Conservation (phyloP, 1,284 basidiomycete genomes). For the Cryptococcus sp. region DNA sequence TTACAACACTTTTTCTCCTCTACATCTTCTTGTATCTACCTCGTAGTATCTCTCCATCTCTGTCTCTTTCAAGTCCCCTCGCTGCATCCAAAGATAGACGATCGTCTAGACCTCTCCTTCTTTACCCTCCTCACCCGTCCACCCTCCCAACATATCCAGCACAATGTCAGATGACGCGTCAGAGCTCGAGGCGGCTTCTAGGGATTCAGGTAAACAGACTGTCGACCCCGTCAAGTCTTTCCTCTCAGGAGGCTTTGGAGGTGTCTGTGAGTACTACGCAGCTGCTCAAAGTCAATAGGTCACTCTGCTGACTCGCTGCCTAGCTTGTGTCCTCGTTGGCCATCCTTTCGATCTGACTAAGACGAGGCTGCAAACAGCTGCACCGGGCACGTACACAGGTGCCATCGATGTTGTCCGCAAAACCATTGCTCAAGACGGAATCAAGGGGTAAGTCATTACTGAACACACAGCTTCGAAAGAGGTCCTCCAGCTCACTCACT, state of each 20-base stretch:
- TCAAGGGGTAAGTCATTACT: conserved; percentile 67
- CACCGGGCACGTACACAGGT: conserved; percentile 86
- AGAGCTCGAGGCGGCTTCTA: conserved; percentile 30
- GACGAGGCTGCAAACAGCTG: conserved; percentile 91
- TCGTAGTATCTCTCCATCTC: no score
- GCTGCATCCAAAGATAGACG: neutral
- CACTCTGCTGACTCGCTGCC: neutral
- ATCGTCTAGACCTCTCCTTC: no score
- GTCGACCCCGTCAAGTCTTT: conserved; percentile 69
- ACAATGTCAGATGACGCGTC: conserved; percentile 41
- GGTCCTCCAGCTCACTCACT: no score
- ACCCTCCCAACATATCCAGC: neutral
- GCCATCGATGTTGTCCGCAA: conserved; percentile 92
- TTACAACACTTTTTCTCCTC: neutral
- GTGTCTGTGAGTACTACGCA: conserved; percentile 53
- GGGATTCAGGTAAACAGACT: conserved; percentile 33
- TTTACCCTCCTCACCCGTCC: neutral
- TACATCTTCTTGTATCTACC: neutral
- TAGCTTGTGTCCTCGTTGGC: conserved; percentile 59
- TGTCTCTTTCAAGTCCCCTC: no score
- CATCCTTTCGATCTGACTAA: conserved; percentile 98
- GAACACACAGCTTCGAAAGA: neutral
- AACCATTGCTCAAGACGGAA: conserved; percentile 83
- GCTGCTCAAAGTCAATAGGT: neutral
- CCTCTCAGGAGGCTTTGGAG: conserved; percentile 88